Base-by-base conservation (phyloP, 2,329 filamentous ascomycete genomes). In the Waltergamsia citrina region DNA sequence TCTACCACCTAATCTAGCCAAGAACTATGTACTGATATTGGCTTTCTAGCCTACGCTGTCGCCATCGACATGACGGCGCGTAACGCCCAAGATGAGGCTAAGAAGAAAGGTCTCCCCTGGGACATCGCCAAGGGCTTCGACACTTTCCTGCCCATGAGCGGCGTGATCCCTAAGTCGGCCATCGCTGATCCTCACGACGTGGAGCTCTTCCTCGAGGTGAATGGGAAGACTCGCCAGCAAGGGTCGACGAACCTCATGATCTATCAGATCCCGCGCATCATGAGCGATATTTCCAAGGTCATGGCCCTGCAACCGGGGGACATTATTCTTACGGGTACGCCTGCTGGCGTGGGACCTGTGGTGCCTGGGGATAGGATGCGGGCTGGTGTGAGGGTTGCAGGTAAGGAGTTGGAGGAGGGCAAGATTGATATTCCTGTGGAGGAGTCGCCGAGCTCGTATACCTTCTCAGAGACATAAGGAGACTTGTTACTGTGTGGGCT, bases 61-160 rank as follows among this genome's bases (percentile, higher is more conserved):
- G 79, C 84, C 47, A 95, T 98, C 50, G 92, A 98, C 62, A 93
- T 98, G 85, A 98, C 92, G 8, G 92, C 84, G 1, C 83, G 92
- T 44, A 96, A 96, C 59, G 76, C 85, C 6, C 92, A 98, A 63
- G 85, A 94, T 48, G 87, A 95, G 65, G 90, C 90, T 44, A 98
- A 96, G 75, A 86, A 83, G 63, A 94, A 59, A 69, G 87, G 92
- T 23, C 78, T 96, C 12, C 92, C 92, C 7, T 98, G 92, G 92
- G 78, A 80, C 50, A 95, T 95, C 45, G 82, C 85, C 46, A 98
- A 98, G 67, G 92, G 92, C 30, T 98, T 96, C 56, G 92, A 98
- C 59, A 96, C 92, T 4, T 98, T 98, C 67, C 71, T 94, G 33
- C 92, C 92, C 38, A 73, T 98, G 51, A 85, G 81, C 56, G 67